phyloP scores from a whole-genome alignment of 2,329 filamentous ascomycete species.

The Periconia sp. region DNA sequence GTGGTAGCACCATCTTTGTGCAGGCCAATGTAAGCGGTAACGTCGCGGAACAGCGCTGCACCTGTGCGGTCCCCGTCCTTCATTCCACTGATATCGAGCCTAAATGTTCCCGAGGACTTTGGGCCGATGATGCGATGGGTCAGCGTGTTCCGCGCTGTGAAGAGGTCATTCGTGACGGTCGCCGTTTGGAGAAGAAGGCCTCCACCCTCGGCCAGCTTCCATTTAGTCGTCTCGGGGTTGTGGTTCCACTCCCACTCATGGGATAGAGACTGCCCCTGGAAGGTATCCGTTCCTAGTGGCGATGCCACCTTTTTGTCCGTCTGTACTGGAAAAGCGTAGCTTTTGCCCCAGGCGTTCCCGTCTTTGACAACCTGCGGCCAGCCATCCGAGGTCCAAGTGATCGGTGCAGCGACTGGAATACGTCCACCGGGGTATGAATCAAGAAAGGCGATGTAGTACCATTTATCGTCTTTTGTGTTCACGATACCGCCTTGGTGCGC shows the following conservation, averaged over 20 bases:
- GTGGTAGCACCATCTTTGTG: conserved; percentile 47
- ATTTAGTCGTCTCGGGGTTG: conserved; percentile 61
- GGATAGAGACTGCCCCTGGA: conserved; percentile 50
- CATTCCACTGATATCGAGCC: conserved; percentile 58
- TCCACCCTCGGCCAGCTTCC: conserved; percentile 49
- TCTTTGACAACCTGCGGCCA: conserved; percentile 55
- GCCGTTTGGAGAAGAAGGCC: conserved; percentile 56
- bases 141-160: conserved; percentile 50
- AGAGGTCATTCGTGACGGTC: conserved; percentile 59
- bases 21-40: conserved; percentile 60
- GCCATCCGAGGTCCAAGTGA: conserved; percentile 60
- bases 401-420: conserved; percentile 63
- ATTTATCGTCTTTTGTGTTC: conserved; percentile 58
- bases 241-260: conserved; percentile 68
- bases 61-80: conserved; percentile 60
- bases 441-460: conserved; percentile 66
- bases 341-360: conserved; percentile 56
- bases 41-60: conserved; percentile 60
- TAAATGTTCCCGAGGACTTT: conserved; percentile 55
- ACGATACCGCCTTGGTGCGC: conserved; percentile 65
- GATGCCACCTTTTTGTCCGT: conserved; percentile 37
- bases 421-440: conserved; percentile 63
- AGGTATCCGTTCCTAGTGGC: conserved; percentile 53
- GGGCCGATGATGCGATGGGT: conserved; percentile 51
- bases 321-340: conserved; percentile 47